These are phyloP conservation scores for Powellomyces hirtus DNA, from an alignment of 192 early-diverging fungal species.

Conservation along the genomic window DNA sequence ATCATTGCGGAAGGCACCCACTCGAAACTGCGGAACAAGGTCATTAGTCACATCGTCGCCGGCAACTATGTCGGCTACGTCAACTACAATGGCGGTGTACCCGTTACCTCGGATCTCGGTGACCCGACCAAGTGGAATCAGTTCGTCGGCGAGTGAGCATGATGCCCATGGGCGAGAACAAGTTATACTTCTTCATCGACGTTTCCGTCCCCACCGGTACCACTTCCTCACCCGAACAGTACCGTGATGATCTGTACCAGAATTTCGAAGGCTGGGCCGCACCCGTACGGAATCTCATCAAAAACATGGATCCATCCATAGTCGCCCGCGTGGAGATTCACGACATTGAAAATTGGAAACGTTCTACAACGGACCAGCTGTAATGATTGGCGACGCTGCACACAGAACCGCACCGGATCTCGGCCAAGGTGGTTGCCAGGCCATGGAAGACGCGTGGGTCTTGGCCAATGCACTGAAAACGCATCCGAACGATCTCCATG, in stretches of 20 bases:
- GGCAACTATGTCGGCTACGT: slow-evolving; percentile 21
- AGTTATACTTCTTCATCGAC: slow-evolving; percentile 28
- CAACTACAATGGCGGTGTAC: slow-evolving; percentile 21
- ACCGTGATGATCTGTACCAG: slow-evolving; percentile 9
- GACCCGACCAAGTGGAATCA: slow-evolving; percentile 17
- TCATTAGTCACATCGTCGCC: not conserved
- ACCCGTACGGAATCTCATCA: slow-evolving; percentile 14
- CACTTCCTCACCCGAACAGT: not conserved
- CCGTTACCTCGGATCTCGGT: slow-evolving; percentile 8
- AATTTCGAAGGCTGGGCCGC: slow-evolving; percentile 16
- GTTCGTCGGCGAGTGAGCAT: slow-evolving; percentile 26
- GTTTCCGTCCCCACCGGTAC: not conserved
- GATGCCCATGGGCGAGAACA: slow-evolving; percentile 26
- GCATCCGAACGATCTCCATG: slow-evolving; percentile 1
- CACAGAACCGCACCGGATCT: slow-evolving; percentile 22
- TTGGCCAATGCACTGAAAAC: slow-evolving; percentile 5
- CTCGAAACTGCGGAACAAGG: slow-evolving; percentile 10
- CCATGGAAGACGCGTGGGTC: slow-evolving; percentile 26
- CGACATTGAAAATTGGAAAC: slow-evolving; percentile 23
- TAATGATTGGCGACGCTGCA: slow-evolving; percentile 14
- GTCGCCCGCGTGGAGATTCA: slow-evolving; percentile 18
- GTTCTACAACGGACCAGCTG: slow-evolving; percentile 7
- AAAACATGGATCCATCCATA: slow-evolving; percentile 5
- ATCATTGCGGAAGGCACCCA: slow-evolving; percentile 23
- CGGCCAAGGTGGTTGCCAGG: slow-evolving; percentile 25